phyloP scores from a whole-genome alignment of 176 grass and related monocot genomes.

The Aegilops speltoides region DNA sequence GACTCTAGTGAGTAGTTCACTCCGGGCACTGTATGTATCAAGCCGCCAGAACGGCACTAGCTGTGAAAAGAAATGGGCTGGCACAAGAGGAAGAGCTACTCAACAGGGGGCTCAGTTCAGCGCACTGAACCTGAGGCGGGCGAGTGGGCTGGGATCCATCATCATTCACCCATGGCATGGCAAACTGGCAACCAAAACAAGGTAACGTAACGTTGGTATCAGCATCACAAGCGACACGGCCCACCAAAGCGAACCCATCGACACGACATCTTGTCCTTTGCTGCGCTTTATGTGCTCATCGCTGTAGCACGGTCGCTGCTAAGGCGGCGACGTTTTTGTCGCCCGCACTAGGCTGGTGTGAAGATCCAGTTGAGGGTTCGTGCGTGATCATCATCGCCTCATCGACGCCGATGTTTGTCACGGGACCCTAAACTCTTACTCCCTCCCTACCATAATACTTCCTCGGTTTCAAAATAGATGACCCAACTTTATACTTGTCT shows the following conservation, averaged over 20 bases:
- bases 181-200: neutral
- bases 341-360: neutral
- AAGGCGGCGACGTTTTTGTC: conserved; percentile 20
- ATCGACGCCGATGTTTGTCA: neutral
- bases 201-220: neutral
- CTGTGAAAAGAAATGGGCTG: neutral
- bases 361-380: neutral
- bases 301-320: neutral
- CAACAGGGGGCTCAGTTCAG: neutral
- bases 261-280: neutral
- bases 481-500: no score
- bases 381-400: neutral
- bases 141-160: neutral
- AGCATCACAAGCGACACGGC: neutral
- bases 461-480: no score
- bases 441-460: no score
- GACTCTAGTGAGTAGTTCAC: no score
- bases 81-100: neutral
- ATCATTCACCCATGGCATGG: neutral
- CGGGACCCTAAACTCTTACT: no score
- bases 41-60: neutral
- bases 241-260: neutral
- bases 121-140: conserved; percentile 3
- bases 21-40: neutral
- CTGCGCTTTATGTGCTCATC: conserved; percentile 23